These are phyloP conservation scores for Yamadazyma taylorii DNA, from an alignment of 1,139 yeast species.

Conservation along the genomic window DNA sequence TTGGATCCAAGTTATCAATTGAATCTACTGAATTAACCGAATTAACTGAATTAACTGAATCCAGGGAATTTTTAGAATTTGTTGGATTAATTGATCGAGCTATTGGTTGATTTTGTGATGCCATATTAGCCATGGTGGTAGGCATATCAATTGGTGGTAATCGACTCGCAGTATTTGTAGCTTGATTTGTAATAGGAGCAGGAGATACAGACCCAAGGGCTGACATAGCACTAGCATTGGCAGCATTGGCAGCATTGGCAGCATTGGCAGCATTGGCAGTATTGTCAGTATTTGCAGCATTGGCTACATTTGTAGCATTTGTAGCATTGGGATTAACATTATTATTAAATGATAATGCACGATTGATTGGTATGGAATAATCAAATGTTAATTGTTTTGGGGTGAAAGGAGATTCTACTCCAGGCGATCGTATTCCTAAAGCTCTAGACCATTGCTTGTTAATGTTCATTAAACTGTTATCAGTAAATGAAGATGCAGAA, in stretches of 20 bases:
- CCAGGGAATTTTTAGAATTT: background rate
- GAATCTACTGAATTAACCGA: background rate
- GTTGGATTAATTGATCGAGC: background rate
- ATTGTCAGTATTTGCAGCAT: too few species aligned
- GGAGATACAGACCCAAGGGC: slow-evolving; percentile 9
- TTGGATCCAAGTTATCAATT: background rate
- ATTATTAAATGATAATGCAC: slow-evolving; percentile 16
- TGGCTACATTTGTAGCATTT: too few species aligned
- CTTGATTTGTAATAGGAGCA: background rate
- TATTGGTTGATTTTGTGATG: background rate
- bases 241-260: slow-evolving; percentile 11
- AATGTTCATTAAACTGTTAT: slow-evolving; percentile 13
- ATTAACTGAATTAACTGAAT: background rate
- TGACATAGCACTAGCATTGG: slow-evolving; percentile 8
- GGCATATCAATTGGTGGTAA: too few species aligned
- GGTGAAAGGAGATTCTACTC: slow-evolving; percentile 15
- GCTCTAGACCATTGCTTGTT: slow-evolving; percentile 19
- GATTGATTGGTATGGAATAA: slow-evolving; percentile 17
- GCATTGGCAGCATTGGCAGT: slow-evolving; percentile 8
- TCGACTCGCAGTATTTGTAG: too few species aligned
- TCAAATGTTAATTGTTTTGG: slow-evolving; percentile 14
- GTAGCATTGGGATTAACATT: slow-evolving; percentile 11
- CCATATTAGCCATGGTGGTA: too few species aligned
- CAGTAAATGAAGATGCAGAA: too few species aligned
- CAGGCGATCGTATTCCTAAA: slow-evolving; percentile 18